phyloP scores from a whole-genome alignment of 1,139 yeast genomes.

The Magnusiomyces sp. region DNA sequence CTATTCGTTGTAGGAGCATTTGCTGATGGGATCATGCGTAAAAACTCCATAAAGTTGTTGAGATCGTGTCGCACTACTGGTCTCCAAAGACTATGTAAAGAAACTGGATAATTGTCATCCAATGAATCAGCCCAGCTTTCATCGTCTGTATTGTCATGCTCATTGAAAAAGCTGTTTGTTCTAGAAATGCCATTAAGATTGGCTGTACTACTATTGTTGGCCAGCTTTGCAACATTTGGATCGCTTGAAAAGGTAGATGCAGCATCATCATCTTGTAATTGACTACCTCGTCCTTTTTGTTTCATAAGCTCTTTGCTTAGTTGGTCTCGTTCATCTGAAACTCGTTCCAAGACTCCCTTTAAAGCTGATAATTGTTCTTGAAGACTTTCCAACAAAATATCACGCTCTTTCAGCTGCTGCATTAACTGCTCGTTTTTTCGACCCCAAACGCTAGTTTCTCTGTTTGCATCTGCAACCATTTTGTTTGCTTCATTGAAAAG shows the following conservation, averaged over 20 bases:
- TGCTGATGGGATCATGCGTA: conserved; percentile 10
- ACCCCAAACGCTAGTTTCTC: conserved; percentile 32
- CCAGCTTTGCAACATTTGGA: no score
- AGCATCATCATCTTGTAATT: no score
- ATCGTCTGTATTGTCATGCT: background rate
- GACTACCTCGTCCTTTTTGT: no score
- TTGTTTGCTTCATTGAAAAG: conserved; percentile 64
- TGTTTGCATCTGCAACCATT: conserved; percentile 61
- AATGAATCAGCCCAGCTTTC: background rate
- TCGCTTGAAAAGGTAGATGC: no score
- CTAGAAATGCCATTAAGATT: background rate
- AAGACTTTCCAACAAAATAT: conserved; percentile 54
- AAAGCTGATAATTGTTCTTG: conserved; percentile 64
- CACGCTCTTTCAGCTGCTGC: conserved; percentile 65
- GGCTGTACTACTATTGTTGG: background rate
- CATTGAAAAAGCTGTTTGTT: background rate
- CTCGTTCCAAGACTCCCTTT: conserved; percentile 46
- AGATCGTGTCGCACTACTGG: conserved; percentile 20
- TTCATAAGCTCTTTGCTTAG: no score
- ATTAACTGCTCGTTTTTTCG: conserved; percentile 45
- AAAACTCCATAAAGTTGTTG: conserved; percentile 14
- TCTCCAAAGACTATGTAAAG: conserved; percentile 13
- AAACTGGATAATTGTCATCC: background rate
- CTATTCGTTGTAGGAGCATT: background rate
- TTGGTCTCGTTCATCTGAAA: conserved; percentile 15